A percentile compares a stretch with the other conserved stretches of the same genome.
Evolutionary conservation across 148 eudicot species (phyloP).

Genomic region (Simmondsia chinensis): DNA sequence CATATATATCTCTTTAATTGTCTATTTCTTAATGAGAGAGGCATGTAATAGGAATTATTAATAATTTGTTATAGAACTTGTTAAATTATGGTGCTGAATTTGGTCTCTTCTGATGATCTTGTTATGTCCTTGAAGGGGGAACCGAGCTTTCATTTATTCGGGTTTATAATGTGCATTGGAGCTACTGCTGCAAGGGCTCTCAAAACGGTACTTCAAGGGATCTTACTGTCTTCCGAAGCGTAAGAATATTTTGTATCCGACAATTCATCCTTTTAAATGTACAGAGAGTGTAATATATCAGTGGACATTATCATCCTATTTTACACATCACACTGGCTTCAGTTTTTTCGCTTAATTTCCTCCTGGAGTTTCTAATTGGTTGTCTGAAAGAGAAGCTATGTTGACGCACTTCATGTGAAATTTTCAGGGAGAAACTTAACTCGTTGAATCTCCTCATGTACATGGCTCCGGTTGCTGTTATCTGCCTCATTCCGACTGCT

Average conservation of each 20-base stretch:
- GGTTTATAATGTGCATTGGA: constrained; percentile 78
- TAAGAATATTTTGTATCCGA: constrained; percentile 24
- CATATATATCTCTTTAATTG: no score
- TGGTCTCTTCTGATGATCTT: constrained; percentile 4
- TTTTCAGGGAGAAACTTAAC: constrained; percentile 78
- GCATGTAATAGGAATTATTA: no score
- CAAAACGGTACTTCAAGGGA: constrained; percentile 80
- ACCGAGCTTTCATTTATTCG: constrained; percentile 85
- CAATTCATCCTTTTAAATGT: background rate
- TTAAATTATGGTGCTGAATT: no score
- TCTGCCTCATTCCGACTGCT: constrained; percentile 69
- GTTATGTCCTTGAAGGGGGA: constrained; percentile 50
- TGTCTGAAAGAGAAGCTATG: background rate
- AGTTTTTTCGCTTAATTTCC: background rate
- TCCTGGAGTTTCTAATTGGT: no score
- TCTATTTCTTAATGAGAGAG: no score
- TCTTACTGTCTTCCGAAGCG: constrained; percentile 89
- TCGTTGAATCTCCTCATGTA: constrained; percentile 90
- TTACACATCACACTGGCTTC: background rate
- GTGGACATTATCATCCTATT: background rate
- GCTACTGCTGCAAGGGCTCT: constrained; percentile 97
- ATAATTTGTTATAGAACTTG: no score
- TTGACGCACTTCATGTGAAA: background rate
- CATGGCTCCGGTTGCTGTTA: constrained; percentile 88
- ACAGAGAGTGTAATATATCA: background rate